Conservation (phyloP, 257 asterid species). For the Cruciata laevipes region DNA sequence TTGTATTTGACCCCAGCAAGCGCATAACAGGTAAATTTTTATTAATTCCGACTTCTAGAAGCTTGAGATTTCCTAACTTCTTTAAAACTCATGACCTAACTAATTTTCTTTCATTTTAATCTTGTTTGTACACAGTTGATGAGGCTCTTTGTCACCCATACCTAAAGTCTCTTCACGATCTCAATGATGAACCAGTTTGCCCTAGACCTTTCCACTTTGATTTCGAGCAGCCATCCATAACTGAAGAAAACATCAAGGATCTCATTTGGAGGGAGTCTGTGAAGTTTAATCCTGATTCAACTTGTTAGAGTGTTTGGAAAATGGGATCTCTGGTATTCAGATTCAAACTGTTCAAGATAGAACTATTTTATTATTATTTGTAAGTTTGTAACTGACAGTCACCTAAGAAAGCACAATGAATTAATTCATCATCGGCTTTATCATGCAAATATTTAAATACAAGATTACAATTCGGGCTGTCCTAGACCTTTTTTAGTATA, state of each 20-base stretch:
- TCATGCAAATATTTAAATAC: not conserved
- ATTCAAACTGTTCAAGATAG: not conserved
- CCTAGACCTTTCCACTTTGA: slow-evolving; percentile 75
- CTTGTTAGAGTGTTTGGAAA: not conserved
- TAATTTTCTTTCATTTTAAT: not conserved
- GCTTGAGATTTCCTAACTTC: not conserved
- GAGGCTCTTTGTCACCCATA: slow-evolving; percentile 94
- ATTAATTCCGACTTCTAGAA: not conserved
- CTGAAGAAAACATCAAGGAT: slow-evolving; percentile 90
- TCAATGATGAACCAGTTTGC: slow-evolving; percentile 91
- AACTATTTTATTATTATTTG: not conserved
- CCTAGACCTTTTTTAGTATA: not conserved
- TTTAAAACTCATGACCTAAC: not conserved
- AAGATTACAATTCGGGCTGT: not conserved
- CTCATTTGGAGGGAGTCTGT: slow-evolving; percentile 91
- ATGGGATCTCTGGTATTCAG: not conserved
- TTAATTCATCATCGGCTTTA: not conserved
- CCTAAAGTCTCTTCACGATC: slow-evolving; percentile 77
- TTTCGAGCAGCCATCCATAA: slow-evolving; percentile 85
- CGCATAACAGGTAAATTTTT: slow-evolving; percentile 38
- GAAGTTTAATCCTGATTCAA: slow-evolving; percentile 73
- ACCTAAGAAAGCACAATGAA: not conserved
- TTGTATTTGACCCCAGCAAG: slow-evolving; percentile 47
- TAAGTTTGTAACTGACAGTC: not conserved
- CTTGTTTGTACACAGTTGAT: slow-evolving; percentile 39